Conservation (phyloP, 352 stramenopile genomes). For the Pythium catenulatum region DNA sequence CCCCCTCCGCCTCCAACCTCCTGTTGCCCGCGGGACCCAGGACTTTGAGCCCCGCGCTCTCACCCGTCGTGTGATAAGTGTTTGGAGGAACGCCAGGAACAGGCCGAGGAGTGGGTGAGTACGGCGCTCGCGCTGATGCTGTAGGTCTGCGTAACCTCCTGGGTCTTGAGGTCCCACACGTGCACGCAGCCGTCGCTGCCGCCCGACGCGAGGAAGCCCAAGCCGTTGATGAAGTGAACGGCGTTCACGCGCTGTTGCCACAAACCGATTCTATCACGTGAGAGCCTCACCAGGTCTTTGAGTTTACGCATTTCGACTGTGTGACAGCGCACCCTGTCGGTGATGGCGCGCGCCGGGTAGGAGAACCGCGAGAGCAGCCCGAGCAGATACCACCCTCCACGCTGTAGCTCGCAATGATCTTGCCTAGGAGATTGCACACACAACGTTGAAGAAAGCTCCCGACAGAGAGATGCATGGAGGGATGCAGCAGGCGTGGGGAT, state of each 20-base stretch:
- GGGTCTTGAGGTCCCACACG: slow-evolving; percentile 88
- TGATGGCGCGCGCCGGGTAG: slow-evolving; percentile 66
- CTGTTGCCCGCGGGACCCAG: too few species aligned
- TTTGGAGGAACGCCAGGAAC: too few species aligned
- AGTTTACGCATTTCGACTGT: too few species aligned
- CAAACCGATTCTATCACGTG: too few species aligned
- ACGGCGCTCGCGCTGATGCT: slow-evolving; percentile 79
- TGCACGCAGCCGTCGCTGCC: slow-evolving; percentile 77
- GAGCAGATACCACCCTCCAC: slow-evolving; percentile 80
- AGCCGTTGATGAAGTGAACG: slow-evolving; percentile 86
- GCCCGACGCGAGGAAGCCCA: slow-evolving; percentile 80
- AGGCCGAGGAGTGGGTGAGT: too few species aligned
- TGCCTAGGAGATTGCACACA: slow-evolving; percentile 61
- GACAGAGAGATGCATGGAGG: too few species aligned
- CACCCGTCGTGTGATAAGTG: too few species aligned
- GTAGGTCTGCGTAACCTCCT: slow-evolving; percentile 83
- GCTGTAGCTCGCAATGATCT: slow-evolving; percentile 82
- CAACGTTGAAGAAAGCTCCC: too few species aligned
- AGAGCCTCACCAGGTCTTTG: not conserved
- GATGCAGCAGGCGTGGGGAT: not conserved
- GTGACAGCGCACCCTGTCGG: slow-evolving; percentile 66
- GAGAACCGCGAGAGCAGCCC: slow-evolving; percentile 85
- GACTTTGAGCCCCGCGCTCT: too few species aligned
- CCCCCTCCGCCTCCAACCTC: too few species aligned
- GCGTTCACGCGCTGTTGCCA: slow-evolving; percentile 80